Percentiles rank a stretch among this genome's conserved stretches.
phyloP scores from a whole-genome alignment of 768 basidiomycete genomes.

The Floccularia luteovirens region DNA sequence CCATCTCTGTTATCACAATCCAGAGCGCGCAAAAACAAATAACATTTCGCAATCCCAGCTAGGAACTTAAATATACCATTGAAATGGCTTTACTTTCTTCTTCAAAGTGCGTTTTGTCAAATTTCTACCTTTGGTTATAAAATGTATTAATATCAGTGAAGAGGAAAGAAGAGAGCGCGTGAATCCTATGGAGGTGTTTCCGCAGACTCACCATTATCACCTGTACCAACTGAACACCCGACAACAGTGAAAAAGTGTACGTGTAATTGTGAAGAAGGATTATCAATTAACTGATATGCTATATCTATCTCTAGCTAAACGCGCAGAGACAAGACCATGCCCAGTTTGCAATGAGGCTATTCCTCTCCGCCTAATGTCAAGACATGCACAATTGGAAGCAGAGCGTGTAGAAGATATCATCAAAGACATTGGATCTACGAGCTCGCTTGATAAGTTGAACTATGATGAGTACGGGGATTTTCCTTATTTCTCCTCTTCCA shows the following conservation, averaged over 20 bases:
- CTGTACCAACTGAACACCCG: constrained; percentile 18
- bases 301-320: constrained; percentile 46
- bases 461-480: constrained; percentile 42
- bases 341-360: constrained; percentile 70
- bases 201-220: constrained; percentile 26
- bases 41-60: no score
- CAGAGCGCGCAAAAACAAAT: no score
- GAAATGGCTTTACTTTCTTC: background rate
- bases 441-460: constrained; percentile 44
- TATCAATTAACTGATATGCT: constrained; percentile 5
- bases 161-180: constrained; percentile 44
- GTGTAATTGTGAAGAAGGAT: constrained; percentile 11
- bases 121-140: background rate
- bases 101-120: background rate
- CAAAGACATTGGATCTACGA: constrained; percentile 51
- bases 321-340: constrained; percentile 69
- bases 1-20: no score
- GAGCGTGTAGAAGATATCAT: constrained; percentile 67
- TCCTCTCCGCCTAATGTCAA: constrained; percentile 61
- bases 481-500: background rate
- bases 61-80: background rate
- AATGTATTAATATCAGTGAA: constrained; percentile 6
- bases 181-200: constrained; percentile 17
- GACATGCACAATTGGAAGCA: constrained; percentile 58
- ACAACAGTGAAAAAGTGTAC: constrained; percentile 43